Evolutionary conservation across 176 grass and related monocot species (phyloP).

Genomic region (Panicum miliaceum): DNA sequence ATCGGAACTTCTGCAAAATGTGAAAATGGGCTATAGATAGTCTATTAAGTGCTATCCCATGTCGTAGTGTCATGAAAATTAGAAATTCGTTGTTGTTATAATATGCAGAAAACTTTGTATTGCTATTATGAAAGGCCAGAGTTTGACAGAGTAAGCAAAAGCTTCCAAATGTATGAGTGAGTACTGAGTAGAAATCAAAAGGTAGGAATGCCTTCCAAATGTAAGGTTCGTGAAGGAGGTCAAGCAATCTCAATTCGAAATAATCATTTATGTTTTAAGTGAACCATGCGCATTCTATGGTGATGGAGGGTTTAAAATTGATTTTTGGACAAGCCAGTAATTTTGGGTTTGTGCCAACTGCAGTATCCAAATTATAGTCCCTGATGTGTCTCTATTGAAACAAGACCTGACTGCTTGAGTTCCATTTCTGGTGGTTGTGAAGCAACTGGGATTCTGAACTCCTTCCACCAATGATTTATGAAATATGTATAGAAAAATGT

Average conservation of each 20-base stretch:
- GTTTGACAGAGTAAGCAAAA: background rate
- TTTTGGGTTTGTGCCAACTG: background rate
- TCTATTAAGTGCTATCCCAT: background rate
- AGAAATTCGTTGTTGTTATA: background rate
- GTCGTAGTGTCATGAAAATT: background rate
- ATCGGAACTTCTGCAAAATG: background rate
- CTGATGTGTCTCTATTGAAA: background rate
- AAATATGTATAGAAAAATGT: background rate
- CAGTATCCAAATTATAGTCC: background rate
- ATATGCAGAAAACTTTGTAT: too few species aligned
- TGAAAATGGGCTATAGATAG: background rate
- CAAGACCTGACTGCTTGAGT: background rate
- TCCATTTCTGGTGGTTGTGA: background rate
- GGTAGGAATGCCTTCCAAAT: background rate
- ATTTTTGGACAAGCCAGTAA: background rate
- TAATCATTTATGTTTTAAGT: background rate
- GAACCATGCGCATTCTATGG: background rate
- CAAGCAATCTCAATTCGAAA: background rate
- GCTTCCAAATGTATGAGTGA: background rate
- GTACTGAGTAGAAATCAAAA: background rate
- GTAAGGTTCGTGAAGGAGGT: background rate
- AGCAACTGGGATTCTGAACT: background rate
- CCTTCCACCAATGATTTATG: background rate
- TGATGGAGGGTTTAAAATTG: background rate
- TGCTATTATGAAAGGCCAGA: background rate